Evolutionary conservation across 2,329 filamentous ascomycete species (phyloP).

Genomic region (Claviceps sp.): DNA sequence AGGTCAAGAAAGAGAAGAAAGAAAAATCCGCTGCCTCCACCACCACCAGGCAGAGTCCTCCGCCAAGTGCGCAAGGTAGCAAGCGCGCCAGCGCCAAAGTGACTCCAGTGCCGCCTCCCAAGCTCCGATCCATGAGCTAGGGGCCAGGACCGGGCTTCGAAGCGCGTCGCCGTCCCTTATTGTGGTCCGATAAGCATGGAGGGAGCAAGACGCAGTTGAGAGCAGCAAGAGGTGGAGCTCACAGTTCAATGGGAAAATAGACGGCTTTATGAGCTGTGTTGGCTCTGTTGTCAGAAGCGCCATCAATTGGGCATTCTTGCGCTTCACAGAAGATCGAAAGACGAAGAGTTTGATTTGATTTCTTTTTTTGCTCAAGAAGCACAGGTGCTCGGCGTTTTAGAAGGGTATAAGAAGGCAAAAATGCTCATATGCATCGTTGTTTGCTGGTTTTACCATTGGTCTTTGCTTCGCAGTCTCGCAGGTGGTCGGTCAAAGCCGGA

Average conservation of each 20-base stretch:
- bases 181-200: not conserved
- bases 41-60: slow-evolving; percentile 8
- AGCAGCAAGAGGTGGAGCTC: not conserved
- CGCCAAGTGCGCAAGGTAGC: slow-evolving; percentile 9
- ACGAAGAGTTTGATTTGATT: not conserved
- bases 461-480: not conserved
- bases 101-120: slow-evolving; percentile 15
- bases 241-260: not conserved
- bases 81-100: slow-evolving; percentile 9
- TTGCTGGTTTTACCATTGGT: not conserved
- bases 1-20: slow-evolving; percentile 18
- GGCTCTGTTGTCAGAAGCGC: not conserved
- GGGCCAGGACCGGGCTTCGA: not conserved
- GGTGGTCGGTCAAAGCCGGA: not conserved
- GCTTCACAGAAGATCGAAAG: not conserved
- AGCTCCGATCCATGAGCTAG: slow-evolving; percentile 13
- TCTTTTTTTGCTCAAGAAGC: slow-evolving; percentile 1
- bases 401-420: not conserved
- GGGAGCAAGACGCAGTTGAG: not conserved
- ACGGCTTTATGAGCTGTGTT: too few species aligned
- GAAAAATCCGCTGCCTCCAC: slow-evolving; percentile 9
- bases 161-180: not conserved
- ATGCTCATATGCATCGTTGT: not conserved
- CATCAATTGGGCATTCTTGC: too few species aligned
- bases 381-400: slow-evolving; percentile 5